Evolutionary conservation across 805 yeast genomes (phyloP).

Genomic region (Trichomonascus vanleenenianus): DNA sequence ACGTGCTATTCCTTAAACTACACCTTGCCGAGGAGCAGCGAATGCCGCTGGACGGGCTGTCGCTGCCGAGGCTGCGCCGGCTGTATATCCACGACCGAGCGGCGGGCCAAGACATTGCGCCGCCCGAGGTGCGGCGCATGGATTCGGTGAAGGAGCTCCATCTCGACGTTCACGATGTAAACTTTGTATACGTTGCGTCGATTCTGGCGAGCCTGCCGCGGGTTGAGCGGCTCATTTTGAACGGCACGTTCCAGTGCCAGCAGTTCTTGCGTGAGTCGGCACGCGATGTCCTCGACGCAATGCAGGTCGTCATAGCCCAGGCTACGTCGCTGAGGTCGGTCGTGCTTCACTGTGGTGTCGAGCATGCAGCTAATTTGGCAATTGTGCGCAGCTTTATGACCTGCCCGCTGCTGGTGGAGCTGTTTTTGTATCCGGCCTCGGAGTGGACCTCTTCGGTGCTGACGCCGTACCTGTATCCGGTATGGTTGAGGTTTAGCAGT

Average conservation of each 20-base stretch:
- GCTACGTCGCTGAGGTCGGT: neutral
- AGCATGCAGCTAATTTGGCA: neutral
- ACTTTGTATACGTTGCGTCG: neutral
- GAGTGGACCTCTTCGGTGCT: too few species aligned
- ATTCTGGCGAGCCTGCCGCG: neutral
- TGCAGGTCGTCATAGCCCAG: neutral
- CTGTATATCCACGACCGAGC: neutral
- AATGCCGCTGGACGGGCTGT: neutral
- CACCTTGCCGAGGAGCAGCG: neutral
- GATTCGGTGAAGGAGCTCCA: neutral
- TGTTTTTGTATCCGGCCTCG: neutral
- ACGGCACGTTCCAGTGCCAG: conserved; percentile 1
- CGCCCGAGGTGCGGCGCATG: neutral
- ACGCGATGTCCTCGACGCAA: neutral
- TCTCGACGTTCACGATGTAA: neutral
- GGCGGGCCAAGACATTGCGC: neutral
- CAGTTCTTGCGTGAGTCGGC: neutral
- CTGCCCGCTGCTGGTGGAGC: neutral
- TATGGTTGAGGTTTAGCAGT: too few species aligned
- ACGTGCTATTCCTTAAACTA: neutral
- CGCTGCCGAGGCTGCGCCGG: neutral
- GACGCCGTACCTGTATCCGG: too few species aligned
- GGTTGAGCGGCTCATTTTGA: neutral
- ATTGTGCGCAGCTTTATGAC: neutral
- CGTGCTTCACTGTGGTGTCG: neutral